phyloP scores from a whole-genome alignment of 2,329 filamentous ascomycete genomes.

The Lachnellula arida region DNA sequence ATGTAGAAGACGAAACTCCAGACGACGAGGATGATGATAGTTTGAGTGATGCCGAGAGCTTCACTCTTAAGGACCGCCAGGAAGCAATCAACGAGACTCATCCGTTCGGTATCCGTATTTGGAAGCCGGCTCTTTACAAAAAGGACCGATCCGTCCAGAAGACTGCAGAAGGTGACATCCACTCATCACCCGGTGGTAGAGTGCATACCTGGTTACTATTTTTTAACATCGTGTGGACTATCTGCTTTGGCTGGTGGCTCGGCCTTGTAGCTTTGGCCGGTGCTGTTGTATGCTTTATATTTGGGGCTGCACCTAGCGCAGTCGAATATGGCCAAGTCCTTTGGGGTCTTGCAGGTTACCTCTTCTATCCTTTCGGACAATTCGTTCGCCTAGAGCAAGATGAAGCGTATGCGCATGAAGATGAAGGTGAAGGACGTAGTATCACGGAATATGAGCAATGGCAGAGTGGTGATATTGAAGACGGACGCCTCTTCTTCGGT shows the following conservation, averaged over 20 bases:
- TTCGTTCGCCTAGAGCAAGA: slow-evolving; percentile 92
- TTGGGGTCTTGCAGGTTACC: slow-evolving; percentile 76
- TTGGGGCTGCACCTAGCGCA: slow-evolving; percentile 74
- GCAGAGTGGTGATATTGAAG: slow-evolving; percentile 95
- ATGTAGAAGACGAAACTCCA: slow-evolving; percentile 36
- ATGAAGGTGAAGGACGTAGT: slow-evolving; percentile 90
- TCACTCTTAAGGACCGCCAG: slow-evolving; percentile 94
- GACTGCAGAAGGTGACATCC: slow-evolving; percentile 92
- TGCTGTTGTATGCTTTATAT: slow-evolving; percentile 71
- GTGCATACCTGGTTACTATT: slow-evolving; percentile 81
- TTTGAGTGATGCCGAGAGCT: slow-evolving; percentile 91
- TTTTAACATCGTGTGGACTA: slow-evolving; percentile 86
- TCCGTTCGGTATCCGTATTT: slow-evolving; percentile 96
- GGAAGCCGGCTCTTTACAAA: slow-evolving; percentile 98
- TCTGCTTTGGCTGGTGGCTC: slow-evolving; percentile 96
- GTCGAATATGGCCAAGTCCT: slow-evolving; percentile 82
- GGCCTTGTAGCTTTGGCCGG: slow-evolving; percentile 69
- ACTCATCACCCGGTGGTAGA: slow-evolving; percentile 83
- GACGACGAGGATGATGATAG: slow-evolving; percentile 62
- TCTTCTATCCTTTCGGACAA: slow-evolving; percentile 95
- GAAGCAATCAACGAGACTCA: slow-evolving; percentile 98
- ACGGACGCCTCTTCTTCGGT: slow-evolving; percentile 93
- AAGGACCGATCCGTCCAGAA: slow-evolving; percentile 95
- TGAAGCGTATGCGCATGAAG: slow-evolving; percentile 89
- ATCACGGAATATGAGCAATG: slow-evolving; percentile 99